These are phyloP conservation scores for Aspergillus sp. DNA, from an alignment of 2,329 filamentous ascomycete genomes.

Conservation along the genomic window DNA sequence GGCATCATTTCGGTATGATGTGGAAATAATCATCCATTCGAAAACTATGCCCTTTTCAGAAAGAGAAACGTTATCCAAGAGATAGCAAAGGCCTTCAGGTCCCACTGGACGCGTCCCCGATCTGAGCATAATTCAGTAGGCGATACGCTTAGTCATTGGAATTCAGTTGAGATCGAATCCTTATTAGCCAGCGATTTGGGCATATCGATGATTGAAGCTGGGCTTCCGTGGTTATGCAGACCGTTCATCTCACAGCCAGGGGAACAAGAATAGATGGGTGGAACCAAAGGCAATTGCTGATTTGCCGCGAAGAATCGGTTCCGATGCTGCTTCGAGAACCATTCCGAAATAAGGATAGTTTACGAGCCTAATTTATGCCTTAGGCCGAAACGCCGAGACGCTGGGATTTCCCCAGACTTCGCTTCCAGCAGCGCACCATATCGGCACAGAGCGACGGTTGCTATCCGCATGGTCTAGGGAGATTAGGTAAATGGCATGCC, in stretches of 20 bases:
- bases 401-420: neutral
- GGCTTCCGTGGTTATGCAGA: neutral
- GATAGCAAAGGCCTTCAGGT: too few relatives aligned
- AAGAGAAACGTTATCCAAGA: neutral
- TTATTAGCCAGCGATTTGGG: neutral
- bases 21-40: neutral
- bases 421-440: neutral
- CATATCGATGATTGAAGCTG: neutral
- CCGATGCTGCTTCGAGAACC: neutral
- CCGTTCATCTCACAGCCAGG: neutral
- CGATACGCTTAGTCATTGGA: neutral
- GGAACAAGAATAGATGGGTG: neutral
- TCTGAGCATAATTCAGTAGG: neutral
- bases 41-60: conserved; percentile 8
- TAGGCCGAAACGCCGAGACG: neutral
- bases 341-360: neutral
- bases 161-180: neutral
- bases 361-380: neutral
- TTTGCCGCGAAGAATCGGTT: neutral
- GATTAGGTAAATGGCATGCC: conserved; percentile 8
- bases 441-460: neutral
- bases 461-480: neutral
- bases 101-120: neutral
- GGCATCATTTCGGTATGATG: too few relatives aligned
- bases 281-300: neutral